These are phyloP conservation scores for Leucocoprinus leucothites DNA, from an alignment of 768 basidiomycete genomes.

Conservation along the genomic window DNA sequence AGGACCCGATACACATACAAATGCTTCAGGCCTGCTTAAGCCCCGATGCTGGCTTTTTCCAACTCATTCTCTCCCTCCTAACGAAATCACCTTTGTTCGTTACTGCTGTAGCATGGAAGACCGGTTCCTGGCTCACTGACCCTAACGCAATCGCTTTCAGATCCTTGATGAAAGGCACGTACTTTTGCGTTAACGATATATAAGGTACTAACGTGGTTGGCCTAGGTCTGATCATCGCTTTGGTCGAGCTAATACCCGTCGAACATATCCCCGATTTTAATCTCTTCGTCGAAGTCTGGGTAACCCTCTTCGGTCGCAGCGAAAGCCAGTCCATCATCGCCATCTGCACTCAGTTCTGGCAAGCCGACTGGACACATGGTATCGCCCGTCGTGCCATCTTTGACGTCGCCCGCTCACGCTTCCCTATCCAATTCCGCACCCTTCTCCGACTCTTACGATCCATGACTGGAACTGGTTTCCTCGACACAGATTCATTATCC, in stretches of 20 bases:
- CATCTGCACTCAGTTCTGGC: conserved; percentile 83
- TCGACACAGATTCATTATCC: conserved; percentile 68
- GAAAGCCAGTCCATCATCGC: conserved; percentile 61
- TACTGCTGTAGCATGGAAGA: conserved; percentile 65
- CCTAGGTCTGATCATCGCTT: conserved; percentile 72
- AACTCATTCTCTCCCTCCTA: conserved; percentile 51
- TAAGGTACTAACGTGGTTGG: not conserved
- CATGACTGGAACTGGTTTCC: conserved; percentile 74
- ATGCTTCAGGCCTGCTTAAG: conserved; percentile 60
- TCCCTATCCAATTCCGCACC: conserved; percentile 74
- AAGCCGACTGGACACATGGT: conserved; percentile 66
- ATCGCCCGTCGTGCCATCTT: conserved; percentile 75
- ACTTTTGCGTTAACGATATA: conserved; percentile 10
- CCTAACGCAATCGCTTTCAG: conserved; percentile 78
- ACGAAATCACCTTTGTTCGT: conserved; percentile 76
- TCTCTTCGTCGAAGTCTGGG: conserved; percentile 71
- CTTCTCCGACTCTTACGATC: conserved; percentile 72
- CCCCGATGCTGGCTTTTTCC: conserved; percentile 59
- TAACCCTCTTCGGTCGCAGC: conserved; percentile 75
- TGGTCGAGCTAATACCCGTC: conserved; percentile 71
- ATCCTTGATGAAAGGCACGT: conserved; percentile 80
- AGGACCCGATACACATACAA: conserved; percentile 50
- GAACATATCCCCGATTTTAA: conserved; percentile 79
- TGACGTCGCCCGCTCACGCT: conserved; percentile 78
- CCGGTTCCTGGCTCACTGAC: conserved; percentile 65